Evolutionary conservation across 257 asterid genomes (phyloP), one percentile per base, ranked within the genome.

Genomic region (Lavandula angustifolia): DNA sequence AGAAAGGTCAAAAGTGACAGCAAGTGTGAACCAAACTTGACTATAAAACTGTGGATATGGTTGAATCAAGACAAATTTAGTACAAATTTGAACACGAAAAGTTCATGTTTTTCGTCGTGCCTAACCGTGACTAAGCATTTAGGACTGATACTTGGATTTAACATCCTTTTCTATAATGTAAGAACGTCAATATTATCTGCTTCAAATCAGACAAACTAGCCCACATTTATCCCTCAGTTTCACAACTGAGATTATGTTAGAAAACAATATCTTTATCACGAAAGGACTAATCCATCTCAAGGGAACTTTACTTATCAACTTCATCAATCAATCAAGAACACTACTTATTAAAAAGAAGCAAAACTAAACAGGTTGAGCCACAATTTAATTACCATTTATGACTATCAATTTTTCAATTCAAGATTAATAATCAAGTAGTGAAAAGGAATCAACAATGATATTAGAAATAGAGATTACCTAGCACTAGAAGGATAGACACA

Each of bases 401-500:
- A 41, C 31, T 27, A 13, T 3, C 4, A 56, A 11, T 31, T 5
- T 6, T 60, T 18, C 4, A 53, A 55, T 42, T 32, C 16, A 50
- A 61, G 37, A 34, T 68, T 29, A 34, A 72, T 7, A 55, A 46
- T 75, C 65, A 51, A 55, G 5, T 55, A 5, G 16, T 16, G 44
- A 18, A 5, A 41, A 0, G 10, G 29, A 58, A 72, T 43, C 35
- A 33, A 44, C 13, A 6, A 5, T 18, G 22, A 4, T 3, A 1
- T 3, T 8, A n/a, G 48, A 1, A 60, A 13, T 69, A 37, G 16
- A 65, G 29, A 10, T 40, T 81, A 82, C 88, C 88, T 64, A 62
- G 88, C 61, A 67, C 78, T 53, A 29, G 88, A 69, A 60, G 74
- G 88, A 64, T 54, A 82, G 48, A 72, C 85, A 69, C 88, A 82